Base-by-base conservation (phyloP, 2,329 filamentous ascomycete species). In the Penicillium rolfsii region DNA sequence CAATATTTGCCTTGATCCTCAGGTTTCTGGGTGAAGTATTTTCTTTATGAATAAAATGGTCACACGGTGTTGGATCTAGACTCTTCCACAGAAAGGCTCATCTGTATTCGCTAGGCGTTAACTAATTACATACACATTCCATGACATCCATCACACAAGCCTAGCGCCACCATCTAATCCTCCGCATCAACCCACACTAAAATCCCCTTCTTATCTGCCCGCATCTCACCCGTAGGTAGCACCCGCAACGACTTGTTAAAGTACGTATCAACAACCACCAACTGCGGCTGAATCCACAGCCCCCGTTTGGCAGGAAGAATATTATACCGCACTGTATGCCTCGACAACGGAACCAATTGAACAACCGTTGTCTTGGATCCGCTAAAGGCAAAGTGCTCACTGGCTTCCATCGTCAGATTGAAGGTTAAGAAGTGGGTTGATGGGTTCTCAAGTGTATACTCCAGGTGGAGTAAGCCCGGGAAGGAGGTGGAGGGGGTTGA, bases 361-460 rank as follows among this genome's bases (percentile, higher is more conserved):
- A 97, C 69, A 1, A 89, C 89, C 12, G 87, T 88, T 66, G 90
- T 84, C 79, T 98, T 98, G 1, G 91, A 83, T 0, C 95, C 95
- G 7, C 91, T 93, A 76, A 99, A 98, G 0, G 93, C 94, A 77
- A 98, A 98, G 56, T 92, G 86, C 65, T 96, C 92, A 73, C 87
- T 94, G 2, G 93, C 90, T 68, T 99, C 94, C 93, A 99, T 96
- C 28, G 84, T 87, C 52, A 98, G 77, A 33, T 91, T 93, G 77
- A 99, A 99, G 0, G 93, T 97, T 53, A 99, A 85, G 77, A 97
- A 96, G 75, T 99, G 95, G 74, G 88, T 90, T 0, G 94, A 97
- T 0, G 93, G 91, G 74, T 99, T 99, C 78, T 99, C 95, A 59
- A 99, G 87, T 3, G 87, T 91, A 73, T 90, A 90, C 61, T 84